Base-by-base conservation (phyloP, 148 eudicot species). In the Fagopyrum esculentum region DNA sequence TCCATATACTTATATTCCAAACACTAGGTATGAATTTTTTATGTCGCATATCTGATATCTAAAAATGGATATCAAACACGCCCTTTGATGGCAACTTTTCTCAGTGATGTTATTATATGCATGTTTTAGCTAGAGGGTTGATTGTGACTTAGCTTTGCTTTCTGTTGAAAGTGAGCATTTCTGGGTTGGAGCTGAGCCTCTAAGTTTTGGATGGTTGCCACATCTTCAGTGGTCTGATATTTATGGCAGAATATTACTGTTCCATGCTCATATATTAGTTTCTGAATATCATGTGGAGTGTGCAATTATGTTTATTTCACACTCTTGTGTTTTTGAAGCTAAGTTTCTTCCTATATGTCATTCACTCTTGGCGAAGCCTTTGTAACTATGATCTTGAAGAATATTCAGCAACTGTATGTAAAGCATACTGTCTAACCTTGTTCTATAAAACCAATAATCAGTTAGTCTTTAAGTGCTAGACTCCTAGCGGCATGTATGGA, bases 121-220 rank as follows among this genome's bases (percentile, higher is more conserved):
- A 94, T 97, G 98, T 94, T 77, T 84, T 94, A 81, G 97, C 98
- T 78, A 87, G 86, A 84, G 98, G 98, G 82, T 94, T 47, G 98
- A 91, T 78, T 94, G 98, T 81, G 98, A 94, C 75, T 80, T 94
- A 77, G 98, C 98, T 72, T 82, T 94, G 84, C 93, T 94, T 71
- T 80, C 97, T 47, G 97, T 91, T 74, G 98, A 94, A 80, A 91
- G 85, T 72, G 82, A 90, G 81, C 87, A 86, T 40, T 94, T 94
- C 78, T 94, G 97, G 98, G 75, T 85, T 80, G 97, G 91, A 77
- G 91, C 89, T 52, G 93, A 90, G 79, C 90, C 98, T 26, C 87
- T 94, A 54, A 77, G 81, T 10, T 82, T 94, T 77, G 98, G 98
- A 55, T 84, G 80, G 60, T 80, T 91, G 86, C 98, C 98, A 74